A percentile compares a stretch with the other conserved stretches of the same genome.
Conservation (phyloP, 2,329 filamentous ascomycete genomes). For the Arthrobotrys megalospora region DNA sequence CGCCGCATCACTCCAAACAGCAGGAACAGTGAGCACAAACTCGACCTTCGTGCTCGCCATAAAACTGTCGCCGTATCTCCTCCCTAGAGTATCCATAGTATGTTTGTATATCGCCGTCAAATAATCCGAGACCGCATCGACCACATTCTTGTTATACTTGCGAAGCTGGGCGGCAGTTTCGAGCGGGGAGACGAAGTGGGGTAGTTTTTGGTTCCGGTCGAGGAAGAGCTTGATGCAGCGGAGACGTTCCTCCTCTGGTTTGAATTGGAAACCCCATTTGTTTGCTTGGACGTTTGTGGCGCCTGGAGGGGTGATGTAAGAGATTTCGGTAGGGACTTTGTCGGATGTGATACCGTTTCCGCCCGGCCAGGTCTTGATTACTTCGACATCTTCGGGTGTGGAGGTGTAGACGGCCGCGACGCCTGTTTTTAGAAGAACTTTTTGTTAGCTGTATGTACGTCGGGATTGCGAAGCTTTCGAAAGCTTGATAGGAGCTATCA, state of each 20-base stretch:
- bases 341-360: slow-evolving; percentile 89
- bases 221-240: slow-evolving; percentile 89
- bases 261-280: slow-evolving; percentile 88
- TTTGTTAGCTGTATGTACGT: not conserved
- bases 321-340: slow-evolving; percentile 85
- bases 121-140: slow-evolving; percentile 85
- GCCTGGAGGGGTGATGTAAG: slow-evolving; percentile 67
- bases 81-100: slow-evolving; percentile 82
- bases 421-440: slow-evolving; percentile 66
- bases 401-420: slow-evolving; percentile 82
- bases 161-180: slow-evolving; percentile 84
- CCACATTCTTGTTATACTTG: slow-evolving; percentile 81
- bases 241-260: slow-evolving; percentile 80
- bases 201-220: slow-evolving; percentile 83
- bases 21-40: slow-evolving; percentile 85
- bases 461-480: not conserved
- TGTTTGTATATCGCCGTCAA: slow-evolving; percentile 82
- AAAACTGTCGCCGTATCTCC: slow-evolving; percentile 82
- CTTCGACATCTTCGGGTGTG: slow-evolving; percentile 83
- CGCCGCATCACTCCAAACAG: slow-evolving; percentile 88
- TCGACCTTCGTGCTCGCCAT: slow-evolving; percentile 82
- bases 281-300: slow-evolving; percentile 63
- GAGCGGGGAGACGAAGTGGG: slow-evolving; percentile 83
- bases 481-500: slow-evolving; percentile 10
- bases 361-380: slow-evolving; percentile 87